Conservation (phyloP, 805 yeast species). For the Yarrowia sp. region DNA sequence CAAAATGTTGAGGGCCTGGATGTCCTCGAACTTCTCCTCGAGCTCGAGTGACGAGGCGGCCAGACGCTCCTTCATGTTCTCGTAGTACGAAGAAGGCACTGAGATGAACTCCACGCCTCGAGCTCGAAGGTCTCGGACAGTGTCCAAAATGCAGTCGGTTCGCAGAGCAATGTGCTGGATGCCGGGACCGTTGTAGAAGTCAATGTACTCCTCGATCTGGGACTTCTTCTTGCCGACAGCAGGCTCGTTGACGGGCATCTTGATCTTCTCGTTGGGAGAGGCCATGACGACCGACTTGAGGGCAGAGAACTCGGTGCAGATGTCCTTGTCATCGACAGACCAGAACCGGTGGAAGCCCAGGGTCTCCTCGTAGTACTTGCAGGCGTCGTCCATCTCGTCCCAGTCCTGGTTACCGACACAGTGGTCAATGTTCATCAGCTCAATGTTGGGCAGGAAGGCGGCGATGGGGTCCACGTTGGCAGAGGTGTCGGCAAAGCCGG, state of each 20-base stretch:
- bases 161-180: constrained; percentile 77
- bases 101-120: constrained; percentile 70
- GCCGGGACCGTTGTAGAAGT: constrained; percentile 76
- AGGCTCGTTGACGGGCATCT: constrained; percentile 86
- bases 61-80: constrained; percentile 48
- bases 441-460: constrained; percentile 41
- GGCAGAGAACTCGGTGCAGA: constrained; percentile 68
- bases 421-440: constrained; percentile 59
- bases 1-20: constrained; percentile 53
- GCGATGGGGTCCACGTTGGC: constrained; percentile 32
- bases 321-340: constrained; percentile 79
- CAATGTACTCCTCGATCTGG: constrained; percentile 80
- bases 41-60: constrained; percentile 46
- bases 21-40: constrained; percentile 50
- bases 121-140: constrained; percentile 53
- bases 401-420: constrained; percentile 78
- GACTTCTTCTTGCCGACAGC: constrained; percentile 63
- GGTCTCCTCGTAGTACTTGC: constrained; percentile 56
- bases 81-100: constrained; percentile 60
- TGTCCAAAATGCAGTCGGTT: constrained; percentile 57
- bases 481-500: constrained; percentile 43
- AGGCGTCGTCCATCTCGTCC: constrained; percentile 59
- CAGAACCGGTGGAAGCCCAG: constrained; percentile 77
- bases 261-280: constrained; percentile 58
- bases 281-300: constrained; percentile 76